A percentile compares a stretch with the other conserved stretches of the same genome.
phyloP scores from a whole-genome alignment of 495 filamentous ascomycete species.

The Neurospora terricola region DNA sequence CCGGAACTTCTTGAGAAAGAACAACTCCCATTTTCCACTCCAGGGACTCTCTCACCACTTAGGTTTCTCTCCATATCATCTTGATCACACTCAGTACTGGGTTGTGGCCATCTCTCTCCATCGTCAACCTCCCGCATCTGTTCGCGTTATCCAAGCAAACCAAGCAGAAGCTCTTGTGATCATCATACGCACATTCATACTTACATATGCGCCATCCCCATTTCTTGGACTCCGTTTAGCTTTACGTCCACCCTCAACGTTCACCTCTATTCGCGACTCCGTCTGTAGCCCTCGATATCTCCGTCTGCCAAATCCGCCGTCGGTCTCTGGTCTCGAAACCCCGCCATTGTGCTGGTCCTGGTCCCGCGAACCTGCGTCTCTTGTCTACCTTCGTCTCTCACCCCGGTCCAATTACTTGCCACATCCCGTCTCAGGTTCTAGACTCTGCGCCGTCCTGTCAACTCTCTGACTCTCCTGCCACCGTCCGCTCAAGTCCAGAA shows the following conservation, averaged over 20 bases:
- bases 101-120: background rate
- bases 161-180: background rate
- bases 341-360: background rate
- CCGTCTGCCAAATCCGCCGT: background rate
- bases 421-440: background rate
- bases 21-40: background rate
- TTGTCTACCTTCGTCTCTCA: background rate
- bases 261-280: background rate
- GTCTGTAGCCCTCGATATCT: background rate
- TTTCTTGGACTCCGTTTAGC: background rate
- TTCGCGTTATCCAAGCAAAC: background rate
- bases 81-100: background rate
- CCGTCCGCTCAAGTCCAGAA: background rate
- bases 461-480: background rate
- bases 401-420: background rate
- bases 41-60: background rate
- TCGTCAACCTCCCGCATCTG: background rate
- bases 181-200: background rate
- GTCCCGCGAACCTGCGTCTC: background rate
- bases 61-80: background rate
- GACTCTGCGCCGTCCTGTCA: background rate
- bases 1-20: background rate
- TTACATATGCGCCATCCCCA: background rate
- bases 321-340: background rate
- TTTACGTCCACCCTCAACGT: background rate